These are phyloP conservation scores for Acanthamoeba castellanii DNA, from an alignment of 208 protist species.

Conservation along the genomic window DNA sequence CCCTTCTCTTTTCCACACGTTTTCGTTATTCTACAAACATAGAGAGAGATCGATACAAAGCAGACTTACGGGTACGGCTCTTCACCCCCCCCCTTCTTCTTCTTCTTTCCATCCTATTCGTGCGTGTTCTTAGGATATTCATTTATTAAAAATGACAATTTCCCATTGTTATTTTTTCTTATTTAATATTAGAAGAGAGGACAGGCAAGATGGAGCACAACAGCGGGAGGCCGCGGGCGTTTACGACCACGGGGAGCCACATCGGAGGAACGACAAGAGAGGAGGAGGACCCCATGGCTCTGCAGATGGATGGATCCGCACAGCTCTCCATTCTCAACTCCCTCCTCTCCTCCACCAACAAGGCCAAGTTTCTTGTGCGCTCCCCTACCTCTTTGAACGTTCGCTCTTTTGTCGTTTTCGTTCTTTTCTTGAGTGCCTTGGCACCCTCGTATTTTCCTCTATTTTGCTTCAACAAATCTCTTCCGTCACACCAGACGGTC, in stretches of 20 bases:
- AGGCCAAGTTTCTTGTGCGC: slow-evolving; percentile 35
- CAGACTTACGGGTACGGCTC: too few relatives aligned
- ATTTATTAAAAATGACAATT: too few relatives aligned
- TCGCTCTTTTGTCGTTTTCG: neutral
- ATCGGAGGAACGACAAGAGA: neutral
- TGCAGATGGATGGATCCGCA: neutral
- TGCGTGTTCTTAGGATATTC: too few relatives aligned
- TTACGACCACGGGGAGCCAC: neutral
- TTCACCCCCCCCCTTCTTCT: too few relatives aligned
- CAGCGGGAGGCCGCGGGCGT: neutral
- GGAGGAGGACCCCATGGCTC: neutral
- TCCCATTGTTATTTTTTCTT: too few relatives aligned
- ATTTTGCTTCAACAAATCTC: too few relatives aligned
- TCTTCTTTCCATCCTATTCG: too few relatives aligned
- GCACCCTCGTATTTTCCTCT: too few relatives aligned
- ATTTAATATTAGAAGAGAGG: neutral
- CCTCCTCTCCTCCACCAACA: slow-evolving; percentile 63
- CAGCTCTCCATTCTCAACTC: slow-evolving; percentile 41
- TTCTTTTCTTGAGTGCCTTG: neutral
- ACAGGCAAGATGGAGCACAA: neutral
- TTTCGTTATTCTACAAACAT: too few relatives aligned
- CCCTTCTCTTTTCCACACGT: too few relatives aligned
- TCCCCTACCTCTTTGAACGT: neutral
- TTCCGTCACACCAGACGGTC: too few relatives aligned
- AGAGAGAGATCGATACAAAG: too few relatives aligned